These are phyloP conservation scores for Corymbia calophylla DNA, from an alignment of 441 rosid genomes.

Conservation along the genomic window DNA sequence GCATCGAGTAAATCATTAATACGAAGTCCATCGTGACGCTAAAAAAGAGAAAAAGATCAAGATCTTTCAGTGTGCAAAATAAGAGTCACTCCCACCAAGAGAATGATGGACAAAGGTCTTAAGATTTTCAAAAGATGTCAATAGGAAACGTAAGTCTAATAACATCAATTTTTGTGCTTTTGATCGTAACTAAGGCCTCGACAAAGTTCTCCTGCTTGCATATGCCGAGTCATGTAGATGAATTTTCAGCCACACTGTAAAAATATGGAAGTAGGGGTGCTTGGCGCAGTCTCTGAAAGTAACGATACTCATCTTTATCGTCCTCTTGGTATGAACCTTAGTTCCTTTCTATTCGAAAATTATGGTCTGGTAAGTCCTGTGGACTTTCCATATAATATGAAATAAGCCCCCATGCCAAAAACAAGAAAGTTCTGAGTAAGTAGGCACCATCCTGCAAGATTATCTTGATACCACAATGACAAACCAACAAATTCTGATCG, in stretches of 20 bases:
- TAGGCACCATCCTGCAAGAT: neutral
- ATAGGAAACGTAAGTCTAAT: neutral
- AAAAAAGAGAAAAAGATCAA: neutral
- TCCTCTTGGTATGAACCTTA: neutral
- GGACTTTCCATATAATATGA: neutral
- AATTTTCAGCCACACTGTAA: neutral
- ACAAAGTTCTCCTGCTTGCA: neutral
- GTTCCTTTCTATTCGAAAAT: neutral
- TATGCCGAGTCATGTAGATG: neutral
- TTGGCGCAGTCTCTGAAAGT: neutral
- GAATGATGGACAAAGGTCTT: neutral
- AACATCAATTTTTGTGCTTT: neutral
- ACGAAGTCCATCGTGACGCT: neutral
- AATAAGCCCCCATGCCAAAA: neutral
- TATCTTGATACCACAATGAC: neutral
- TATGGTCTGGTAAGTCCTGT: neutral
- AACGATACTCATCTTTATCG: neutral
- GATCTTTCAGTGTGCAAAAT: neutral
- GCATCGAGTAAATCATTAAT: neutral
- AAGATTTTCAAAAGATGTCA: neutral
- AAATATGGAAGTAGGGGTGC: neutral
- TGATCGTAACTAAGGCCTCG: neutral
- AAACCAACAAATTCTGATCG: neutral
- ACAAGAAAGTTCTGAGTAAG: neutral
- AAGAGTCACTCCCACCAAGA: neutral